These are phyloP conservation scores for Pythium vanterpoolii DNA, from an alignment of 352 stramenopile genomes.

Conservation along the genomic window DNA sequence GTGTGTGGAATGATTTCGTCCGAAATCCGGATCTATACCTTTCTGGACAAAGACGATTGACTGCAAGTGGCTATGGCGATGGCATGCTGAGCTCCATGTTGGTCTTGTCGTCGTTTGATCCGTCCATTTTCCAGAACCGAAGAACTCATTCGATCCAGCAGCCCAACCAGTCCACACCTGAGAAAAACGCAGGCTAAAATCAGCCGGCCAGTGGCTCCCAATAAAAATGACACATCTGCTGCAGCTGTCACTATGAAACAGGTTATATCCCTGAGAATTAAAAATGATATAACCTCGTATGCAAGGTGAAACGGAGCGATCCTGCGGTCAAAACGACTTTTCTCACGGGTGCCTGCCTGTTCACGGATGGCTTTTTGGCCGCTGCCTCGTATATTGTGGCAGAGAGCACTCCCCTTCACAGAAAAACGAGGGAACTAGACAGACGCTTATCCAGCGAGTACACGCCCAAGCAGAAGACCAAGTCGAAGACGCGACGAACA, in stretches of 20 bases:
- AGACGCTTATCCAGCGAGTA: too few relatives aligned
- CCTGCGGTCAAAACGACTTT: background rate
- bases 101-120: background rate
- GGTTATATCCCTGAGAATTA: background rate
- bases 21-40: too few relatives aligned
- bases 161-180: background rate
- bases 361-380: background rate
- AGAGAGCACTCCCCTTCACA: slow-evolving; percentile 10
- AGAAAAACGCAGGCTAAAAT: slow-evolving; percentile 11
- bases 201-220: background rate
- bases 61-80: too few relatives aligned
- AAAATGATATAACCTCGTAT: background rate
- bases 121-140: background rate
- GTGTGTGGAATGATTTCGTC: too few relatives aligned
- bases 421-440: background rate
- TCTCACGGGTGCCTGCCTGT: background rate
- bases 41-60: too few relatives aligned
- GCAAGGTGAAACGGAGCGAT: background rate
- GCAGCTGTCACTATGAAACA: background rate
- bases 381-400: background rate
- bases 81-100: too few relatives aligned
- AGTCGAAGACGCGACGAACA: background rate
- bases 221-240: background rate
- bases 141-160: slow-evolving; percentile 12
- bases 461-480: too few relatives aligned